Evolutionary conservation across 495 filamentous ascomycete species (phyloP), one percentile per base, ranked within the genome.

Genomic region (Daldinia decipiens): DNA sequence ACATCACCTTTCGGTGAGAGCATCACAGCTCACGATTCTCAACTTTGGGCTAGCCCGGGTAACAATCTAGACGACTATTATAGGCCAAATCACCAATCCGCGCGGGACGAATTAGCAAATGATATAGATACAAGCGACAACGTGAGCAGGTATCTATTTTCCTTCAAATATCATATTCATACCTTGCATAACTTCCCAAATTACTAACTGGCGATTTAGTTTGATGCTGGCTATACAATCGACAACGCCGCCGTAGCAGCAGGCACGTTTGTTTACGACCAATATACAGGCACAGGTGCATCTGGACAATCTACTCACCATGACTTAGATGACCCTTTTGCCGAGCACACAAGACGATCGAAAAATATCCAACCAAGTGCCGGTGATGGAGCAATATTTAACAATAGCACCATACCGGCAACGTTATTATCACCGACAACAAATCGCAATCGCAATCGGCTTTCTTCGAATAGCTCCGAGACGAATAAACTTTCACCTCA

Each of bases 1-100:
- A 24, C 60, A n/a, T 58, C 70, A 7, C 27, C 70, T 9, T 73
- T 68, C 4, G 52, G 65, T 34, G 60, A 67, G 12, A 40, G 34
- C 29, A 54, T 68, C 11, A 21, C 51, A 2, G 53, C 65, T 5
- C 26, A 51, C 7, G 70, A 68, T 27, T 21, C 56, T 1, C 59
- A 68, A 17, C 54, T 72, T 17, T 73, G 70, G 70, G 15, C 21
- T 3, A 58, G 9, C 5, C 32, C 59, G 1, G 43, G 62, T 21
- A 47, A 67, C 21, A 59, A 19, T 58, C 36, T 53, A 11, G 62
- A 58, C 11, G 68, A 56, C 15, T 66, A 57, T 27, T 62, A 40
- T 34, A 57, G 32, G 38, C 8, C 62, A 15, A 50, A 13, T n/a
- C 61, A 13, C 9, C 65, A 56, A 7, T 7, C 34, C 24, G 40